phyloP scores from a whole-genome alignment of 306 rosid genomes.

The Castanea sativa region DNA sequence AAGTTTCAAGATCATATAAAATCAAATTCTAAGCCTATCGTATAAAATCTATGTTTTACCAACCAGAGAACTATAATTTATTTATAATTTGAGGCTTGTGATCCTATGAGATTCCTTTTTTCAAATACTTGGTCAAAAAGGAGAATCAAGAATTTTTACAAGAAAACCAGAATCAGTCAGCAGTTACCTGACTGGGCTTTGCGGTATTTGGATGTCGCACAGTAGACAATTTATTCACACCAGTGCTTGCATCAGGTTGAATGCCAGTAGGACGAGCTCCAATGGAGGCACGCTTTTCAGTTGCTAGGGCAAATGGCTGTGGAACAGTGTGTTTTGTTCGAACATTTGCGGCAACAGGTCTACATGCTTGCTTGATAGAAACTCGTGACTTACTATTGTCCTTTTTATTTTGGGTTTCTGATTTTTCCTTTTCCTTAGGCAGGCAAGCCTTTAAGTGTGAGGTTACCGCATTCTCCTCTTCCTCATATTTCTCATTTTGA shows the following conservation, averaged over 20 bases:
- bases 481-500: conserved; percentile 30
- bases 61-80: not conserved
- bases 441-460: conserved; percentile 35
- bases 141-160: not conserved
- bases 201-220: conserved; percentile 41
- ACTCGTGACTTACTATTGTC: conserved; percentile 43
- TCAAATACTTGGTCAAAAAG: not conserved
- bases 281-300: conserved; percentile 83
- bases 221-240: conserved; percentile 37
- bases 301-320: conserved; percentile 90
- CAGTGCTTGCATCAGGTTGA: conserved; percentile 28
- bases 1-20: conserved; percentile 12
- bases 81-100: not conserved
- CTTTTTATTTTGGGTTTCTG: conserved; percentile 37
- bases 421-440: conserved; percentile 39
- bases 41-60: not conserved
- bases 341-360: conserved; percentile 50
- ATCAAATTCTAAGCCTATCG: not conserved
- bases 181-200: conserved; percentile 74
- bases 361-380: conserved; percentile 45
- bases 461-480: conserved; percentile 34
- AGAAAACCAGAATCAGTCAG: not conserved
- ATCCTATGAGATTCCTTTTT: not conserved
- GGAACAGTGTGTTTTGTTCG: conserved; percentile 79
- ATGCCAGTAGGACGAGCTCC: conserved; percentile 49